Percentiles rank a stretch among this genome's conserved stretches.
These are phyloP conservation scores for Magnolia kwangsiensis DNA, from an alignment of 164 flowering plant species.

Conservation along the genomic window DNA sequence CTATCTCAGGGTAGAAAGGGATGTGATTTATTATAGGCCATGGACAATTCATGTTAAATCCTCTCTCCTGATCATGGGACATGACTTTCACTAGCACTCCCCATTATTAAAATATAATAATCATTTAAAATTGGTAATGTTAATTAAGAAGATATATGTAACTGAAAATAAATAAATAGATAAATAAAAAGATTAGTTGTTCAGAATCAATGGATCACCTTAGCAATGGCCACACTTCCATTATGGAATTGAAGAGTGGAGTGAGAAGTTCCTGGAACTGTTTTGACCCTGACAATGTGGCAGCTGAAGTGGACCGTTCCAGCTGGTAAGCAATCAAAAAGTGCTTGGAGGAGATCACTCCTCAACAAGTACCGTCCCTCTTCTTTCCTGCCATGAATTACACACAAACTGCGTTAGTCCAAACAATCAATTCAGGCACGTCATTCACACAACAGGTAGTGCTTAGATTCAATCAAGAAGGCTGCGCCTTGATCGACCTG, in stretches of 20 bases:
- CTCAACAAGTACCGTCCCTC: conserved; percentile 46
- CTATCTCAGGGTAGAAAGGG: too few species aligned
- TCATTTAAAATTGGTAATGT: neutral
- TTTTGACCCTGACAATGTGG: conserved; percentile 22
- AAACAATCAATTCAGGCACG: too few species aligned
- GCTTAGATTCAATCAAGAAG: too few species aligned
- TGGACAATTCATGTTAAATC: too few species aligned
- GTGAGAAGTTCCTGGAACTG: conserved; percentile 23
- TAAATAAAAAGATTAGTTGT: neutral
- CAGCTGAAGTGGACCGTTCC: conserved; percentile 34
- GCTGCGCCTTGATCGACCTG: too few species aligned
- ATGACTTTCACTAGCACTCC: too few species aligned
- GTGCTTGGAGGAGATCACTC: conserved; percentile 29
- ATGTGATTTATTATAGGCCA: too few species aligned
- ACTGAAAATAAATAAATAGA: neutral
- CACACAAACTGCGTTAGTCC: neutral
- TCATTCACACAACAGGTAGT: too few species aligned
- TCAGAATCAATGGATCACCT: conserved; percentile 24
- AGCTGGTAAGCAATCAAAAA: conserved; percentile 31
- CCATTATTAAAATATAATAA: too few species aligned
- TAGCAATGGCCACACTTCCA: conserved; percentile 35
- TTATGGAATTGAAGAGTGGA: conserved; percentile 31
- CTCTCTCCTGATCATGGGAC: too few species aligned
- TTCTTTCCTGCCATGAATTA: conserved; percentile 19
- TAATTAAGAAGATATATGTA: neutral